Evolutionary conservation across 202 grass and related monocot genomes (phyloP).

Genomic region (Carex arenaria): DNA sequence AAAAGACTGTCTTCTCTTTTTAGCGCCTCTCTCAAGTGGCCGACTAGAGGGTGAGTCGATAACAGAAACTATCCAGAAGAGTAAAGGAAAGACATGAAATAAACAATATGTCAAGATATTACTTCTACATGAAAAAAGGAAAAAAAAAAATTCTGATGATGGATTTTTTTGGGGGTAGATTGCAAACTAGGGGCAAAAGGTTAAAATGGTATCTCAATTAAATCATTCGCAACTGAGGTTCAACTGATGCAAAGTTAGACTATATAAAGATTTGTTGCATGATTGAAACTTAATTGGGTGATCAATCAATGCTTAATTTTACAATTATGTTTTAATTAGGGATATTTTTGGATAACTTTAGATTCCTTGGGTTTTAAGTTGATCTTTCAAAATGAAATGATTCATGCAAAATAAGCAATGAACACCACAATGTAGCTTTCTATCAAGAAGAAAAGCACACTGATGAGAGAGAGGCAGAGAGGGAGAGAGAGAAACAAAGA

Average conservation of each 20-base stretch:
- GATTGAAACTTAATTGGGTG: not conserved
- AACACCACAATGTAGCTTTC: not conserved
- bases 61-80: constrained; percentile 51
- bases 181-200: not conserved
- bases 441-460: not conserved
- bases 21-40: constrained; percentile 57
- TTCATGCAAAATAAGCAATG: not conserved
- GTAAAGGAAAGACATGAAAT: constrained; percentile 16
- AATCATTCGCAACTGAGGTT: not conserved
- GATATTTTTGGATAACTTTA: not conserved
- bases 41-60: constrained; percentile 76
- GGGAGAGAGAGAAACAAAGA: not conserved
- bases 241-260: not conserved
- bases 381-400: not conserved
- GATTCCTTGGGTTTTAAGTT: not conserved
- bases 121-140: not conserved
- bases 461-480: not conserved
- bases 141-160: not conserved
- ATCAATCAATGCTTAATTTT: not conserved
- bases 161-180: not conserved
- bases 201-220: constrained; percentile 6
- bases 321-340: not conserved
- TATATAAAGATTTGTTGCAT: not conserved
- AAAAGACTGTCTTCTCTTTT: constrained; percentile 42
- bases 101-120: not conserved